Evolutionary conservation across 148 eudicot genomes (phyloP).

Genomic region (Cornus florida): DNA sequence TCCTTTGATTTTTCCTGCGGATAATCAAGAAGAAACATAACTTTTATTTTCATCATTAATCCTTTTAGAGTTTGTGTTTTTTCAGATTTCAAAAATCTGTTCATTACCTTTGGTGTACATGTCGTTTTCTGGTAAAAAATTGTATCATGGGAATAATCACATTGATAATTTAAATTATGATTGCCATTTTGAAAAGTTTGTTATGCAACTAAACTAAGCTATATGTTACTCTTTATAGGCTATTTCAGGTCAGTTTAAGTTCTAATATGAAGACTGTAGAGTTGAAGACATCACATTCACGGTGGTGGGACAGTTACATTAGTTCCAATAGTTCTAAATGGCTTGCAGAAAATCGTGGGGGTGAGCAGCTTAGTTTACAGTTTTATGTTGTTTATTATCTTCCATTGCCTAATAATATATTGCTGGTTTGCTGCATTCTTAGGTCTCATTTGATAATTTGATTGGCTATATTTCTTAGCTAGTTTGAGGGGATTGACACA

Average conservation of each 20-base stretch:
- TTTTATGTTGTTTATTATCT: background rate
- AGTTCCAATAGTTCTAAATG: conserved; percentile 26
- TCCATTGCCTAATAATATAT: background rate
- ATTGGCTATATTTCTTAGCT: background rate
- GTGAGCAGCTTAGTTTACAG: conserved; percentile 23
- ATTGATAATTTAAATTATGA: background rate
- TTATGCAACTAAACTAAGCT: background rate
- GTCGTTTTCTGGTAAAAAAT: background rate
- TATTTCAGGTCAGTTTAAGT: conserved; percentile 1
- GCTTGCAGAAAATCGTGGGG: conserved; percentile 42
- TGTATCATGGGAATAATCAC: background rate
- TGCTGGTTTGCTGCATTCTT: background rate
- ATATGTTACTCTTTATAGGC: background rate
- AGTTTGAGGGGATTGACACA: background rate
- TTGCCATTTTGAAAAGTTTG: background rate
- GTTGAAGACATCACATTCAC: conserved; percentile 7
- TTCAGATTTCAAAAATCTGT: background rate
- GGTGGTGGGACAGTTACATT: conserved; percentile 6
- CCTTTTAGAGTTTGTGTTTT: background rate
- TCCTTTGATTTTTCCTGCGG: background rate
- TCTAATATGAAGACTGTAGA: background rate
- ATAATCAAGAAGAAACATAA: background rate
- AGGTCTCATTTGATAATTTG: background rate
- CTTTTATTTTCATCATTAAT: background rate
- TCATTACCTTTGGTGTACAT: background rate